A percentile compares a stretch with the other conserved stretches of the same genome.
Evolutionary conservation across 306 rosid species (phyloP).

Genomic region (Quercus berberidifolia): DNA sequence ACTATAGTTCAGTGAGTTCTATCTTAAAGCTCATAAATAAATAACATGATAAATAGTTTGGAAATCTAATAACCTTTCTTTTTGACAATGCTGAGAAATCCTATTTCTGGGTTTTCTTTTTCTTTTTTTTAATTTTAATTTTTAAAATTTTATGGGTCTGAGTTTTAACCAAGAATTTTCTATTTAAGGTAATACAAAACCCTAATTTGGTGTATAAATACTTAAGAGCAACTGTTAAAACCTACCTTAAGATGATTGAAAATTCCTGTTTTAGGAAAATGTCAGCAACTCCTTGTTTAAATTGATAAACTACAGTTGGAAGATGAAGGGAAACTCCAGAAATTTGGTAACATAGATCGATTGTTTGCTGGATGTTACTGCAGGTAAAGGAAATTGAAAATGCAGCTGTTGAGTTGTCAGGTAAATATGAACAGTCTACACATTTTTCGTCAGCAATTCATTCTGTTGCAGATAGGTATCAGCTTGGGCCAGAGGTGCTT

Average conservation of each 20-base stretch:
- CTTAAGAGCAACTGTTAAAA: too few species aligned
- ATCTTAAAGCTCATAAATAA: too few species aligned
- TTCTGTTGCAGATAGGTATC: conserved; percentile 51
- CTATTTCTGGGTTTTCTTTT: not conserved
- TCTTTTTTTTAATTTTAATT: not conserved
- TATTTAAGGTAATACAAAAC: not conserved
- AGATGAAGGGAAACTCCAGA: not conserved
- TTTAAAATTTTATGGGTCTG: too few species aligned
- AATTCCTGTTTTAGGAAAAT: not conserved
- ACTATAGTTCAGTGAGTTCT: too few species aligned
- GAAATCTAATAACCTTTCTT: not conserved
- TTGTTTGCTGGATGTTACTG: conserved; percentile 15
- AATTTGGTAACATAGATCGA: not conserved
- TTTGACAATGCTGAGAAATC: not conserved
- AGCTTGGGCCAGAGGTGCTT: conserved; percentile 65
- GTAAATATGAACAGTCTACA: conserved; percentile 40
- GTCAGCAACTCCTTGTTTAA: not conserved
- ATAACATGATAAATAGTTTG: not conserved
- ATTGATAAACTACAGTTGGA: not conserved
- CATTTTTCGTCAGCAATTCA: conserved; percentile 60
- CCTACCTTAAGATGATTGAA: not conserved
- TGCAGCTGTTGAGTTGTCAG: conserved; percentile 53
- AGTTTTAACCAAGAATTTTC: not conserved
- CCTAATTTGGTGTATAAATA: too few species aligned
- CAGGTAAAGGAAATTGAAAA: conserved; percentile 82